phyloP scores from a whole-genome alignment of 2,329 filamentous ascomycete genomes.

The Trichoderma oligosporum region DNA sequence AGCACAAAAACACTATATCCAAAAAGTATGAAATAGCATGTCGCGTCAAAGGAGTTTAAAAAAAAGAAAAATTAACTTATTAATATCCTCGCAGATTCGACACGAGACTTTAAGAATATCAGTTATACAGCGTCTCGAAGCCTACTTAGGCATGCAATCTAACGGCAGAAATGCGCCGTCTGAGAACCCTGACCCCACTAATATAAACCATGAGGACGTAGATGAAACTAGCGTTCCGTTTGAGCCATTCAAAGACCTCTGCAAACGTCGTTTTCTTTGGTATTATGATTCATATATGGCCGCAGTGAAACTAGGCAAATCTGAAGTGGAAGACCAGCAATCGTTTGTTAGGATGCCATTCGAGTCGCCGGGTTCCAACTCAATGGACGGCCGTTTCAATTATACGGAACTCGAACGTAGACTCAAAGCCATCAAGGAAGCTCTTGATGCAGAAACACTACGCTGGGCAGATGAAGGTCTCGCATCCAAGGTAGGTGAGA shows the following conservation, averaged over 20 bases:
- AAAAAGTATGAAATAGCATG: constrained; percentile 57
- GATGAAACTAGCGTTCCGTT: constrained; percentile 59
- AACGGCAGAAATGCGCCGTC: constrained; percentile 38
- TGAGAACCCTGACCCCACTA: constrained; percentile 30
- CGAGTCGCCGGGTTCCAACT: constrained; percentile 64
- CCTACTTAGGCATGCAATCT: constrained; percentile 63
- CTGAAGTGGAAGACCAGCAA: constrained; percentile 60
- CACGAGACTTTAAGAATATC: constrained; percentile 87
- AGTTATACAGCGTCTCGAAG: constrained; percentile 80
- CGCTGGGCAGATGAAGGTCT: constrained; percentile 69
- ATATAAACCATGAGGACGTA: constrained; percentile 43
- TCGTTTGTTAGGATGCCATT: constrained; percentile 83
- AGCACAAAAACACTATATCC: constrained; percentile 69
- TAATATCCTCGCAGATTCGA: constrained; percentile 59
- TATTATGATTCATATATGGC: constrained; percentile 85
- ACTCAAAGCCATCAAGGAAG: constrained; percentile 63
- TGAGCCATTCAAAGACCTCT: constrained; percentile 84
- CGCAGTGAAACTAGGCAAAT: constrained; percentile 62
- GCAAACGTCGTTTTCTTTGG: constrained; percentile 91
- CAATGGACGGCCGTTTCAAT: constrained; percentile 82
- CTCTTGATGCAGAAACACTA: constrained; percentile 67
- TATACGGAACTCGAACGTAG: constrained; percentile 71
- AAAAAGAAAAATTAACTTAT: too few relatives aligned
- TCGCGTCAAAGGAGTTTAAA: too few relatives aligned
- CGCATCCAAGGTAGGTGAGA: constrained; percentile 59